Evolutionary conservation across 805 yeast genomes (phyloP).

Genomic region (Wickerhamiella parazyma): DNA sequence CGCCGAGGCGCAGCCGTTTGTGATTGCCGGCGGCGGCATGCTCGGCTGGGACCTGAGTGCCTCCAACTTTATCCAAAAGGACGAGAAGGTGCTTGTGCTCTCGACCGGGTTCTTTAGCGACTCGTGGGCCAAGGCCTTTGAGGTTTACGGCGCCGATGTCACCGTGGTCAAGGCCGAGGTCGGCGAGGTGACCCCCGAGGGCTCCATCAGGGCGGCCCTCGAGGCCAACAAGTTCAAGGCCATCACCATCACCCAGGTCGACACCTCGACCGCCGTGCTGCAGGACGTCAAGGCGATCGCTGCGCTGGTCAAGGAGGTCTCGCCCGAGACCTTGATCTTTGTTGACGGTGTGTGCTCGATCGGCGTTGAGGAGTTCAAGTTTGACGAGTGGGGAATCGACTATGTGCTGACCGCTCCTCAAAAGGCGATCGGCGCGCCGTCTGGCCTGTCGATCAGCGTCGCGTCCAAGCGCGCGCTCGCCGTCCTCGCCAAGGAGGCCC

Average conservation of each 20-base stretch:
- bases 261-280: slow-evolving; percentile 91
- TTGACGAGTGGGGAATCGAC: slow-evolving; percentile 84
- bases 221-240: slow-evolving; percentile 41
- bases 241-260: slow-evolving; percentile 86
- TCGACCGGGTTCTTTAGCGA: slow-evolving; percentile 86
- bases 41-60: slow-evolving; percentile 89
- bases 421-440: slow-evolving; percentile 89
- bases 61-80: slow-evolving; percentile 50
- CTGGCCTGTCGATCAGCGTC: slow-evolving; percentile 72
- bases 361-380: slow-evolving; percentile 74
- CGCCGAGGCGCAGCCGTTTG: slow-evolving; percentile 60
- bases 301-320: slow-evolving; percentile 40
- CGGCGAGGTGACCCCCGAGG: slow-evolving; percentile 56
- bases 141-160: slow-evolving; percentile 61
- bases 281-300: slow-evolving; percentile 54
- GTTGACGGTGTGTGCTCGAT: slow-evolving; percentile 95
- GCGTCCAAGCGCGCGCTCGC: slow-evolving; percentile 66
- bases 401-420: slow-evolving; percentile 85
- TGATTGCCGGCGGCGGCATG: slow-evolving; percentile 84
- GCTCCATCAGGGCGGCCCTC: slow-evolving; percentile 43
- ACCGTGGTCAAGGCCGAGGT: slow-evolving; percentile 57
- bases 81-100: slow-evolving; percentile 64
- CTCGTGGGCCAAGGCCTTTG: slow-evolving; percentile 61
- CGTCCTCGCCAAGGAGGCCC: slow-evolving; percentile 37
- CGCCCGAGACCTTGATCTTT: slow-evolving; percentile 70